Evolutionary conservation across 1,139 yeast species (phyloP), one percentile per base, ranked within the genome.

Genomic region (Debaryomycetaceae sp.): DNA sequence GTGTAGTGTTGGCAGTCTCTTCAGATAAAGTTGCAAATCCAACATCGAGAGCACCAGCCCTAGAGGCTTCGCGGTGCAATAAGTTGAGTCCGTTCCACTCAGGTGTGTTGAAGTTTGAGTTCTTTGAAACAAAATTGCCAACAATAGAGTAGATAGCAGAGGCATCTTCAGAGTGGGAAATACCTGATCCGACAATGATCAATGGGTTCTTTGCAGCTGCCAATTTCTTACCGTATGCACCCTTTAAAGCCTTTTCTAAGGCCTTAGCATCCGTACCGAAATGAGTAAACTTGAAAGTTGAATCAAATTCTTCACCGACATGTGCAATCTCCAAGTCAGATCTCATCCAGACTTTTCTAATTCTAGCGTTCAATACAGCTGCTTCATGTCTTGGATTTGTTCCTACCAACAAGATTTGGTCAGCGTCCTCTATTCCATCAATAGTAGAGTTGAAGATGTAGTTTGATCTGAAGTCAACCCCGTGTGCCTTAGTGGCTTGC

Each of bases 381-480:
- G 96, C 96, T 71, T 88, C 96, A 59, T 81, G 90, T 64, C 96
- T 81, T 55, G 96, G 95, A 72, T 88, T 88, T 43, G 95, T 83
- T 50, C 96, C 96, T 47, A 87, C 78, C 55, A 87, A 75, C 57
- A 87, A 74, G 51, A 87, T 84, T 58, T 81, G 87, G 62, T 87
- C 95, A 43, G 95, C 91, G 45, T 82, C 85, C 66, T 87, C 95
- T 53, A 88, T 77, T 43, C 95, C 95, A 49, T 79, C 83, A 52
- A 88, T 83, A 39, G 89, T 76, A 9, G 95, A 80, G 76, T 86
- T 87, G 77, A 88, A 87, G 44, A 84, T 71, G 64, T 86, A 88
- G 72, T 86, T 86, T 20, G 95, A 78, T 68, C 95, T 83, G 56
- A 87, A 63, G 60, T 87, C 95, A 47, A 81, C 75, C 45, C 90